A percentile compares a stretch with the other conserved stretches of the same genome.
phyloP scores from a whole-genome alignment of 1,284 basidiomycete genomes.

The Trametes sp. region DNA sequence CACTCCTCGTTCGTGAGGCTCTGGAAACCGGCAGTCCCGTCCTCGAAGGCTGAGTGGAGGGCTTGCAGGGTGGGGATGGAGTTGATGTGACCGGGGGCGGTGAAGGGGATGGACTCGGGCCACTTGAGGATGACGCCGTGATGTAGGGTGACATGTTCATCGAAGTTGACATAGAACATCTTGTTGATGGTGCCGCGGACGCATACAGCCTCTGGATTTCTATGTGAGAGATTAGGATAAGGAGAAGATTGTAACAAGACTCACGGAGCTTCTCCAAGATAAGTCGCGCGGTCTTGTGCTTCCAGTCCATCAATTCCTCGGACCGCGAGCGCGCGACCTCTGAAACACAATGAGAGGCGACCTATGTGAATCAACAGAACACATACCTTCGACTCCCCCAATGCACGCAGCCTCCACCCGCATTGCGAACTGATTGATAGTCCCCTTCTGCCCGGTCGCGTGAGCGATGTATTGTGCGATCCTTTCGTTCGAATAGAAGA shows the following conservation, averaged over 20 bases:
- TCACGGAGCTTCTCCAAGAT: not conserved
- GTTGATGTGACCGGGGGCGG: not conserved
- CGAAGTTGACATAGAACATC: slow-evolving; percentile 38
- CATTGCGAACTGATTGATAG: too few species aligned
- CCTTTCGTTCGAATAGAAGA: not conserved
- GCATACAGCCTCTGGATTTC: slow-evolving; percentile 23
- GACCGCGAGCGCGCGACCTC: too few species aligned
- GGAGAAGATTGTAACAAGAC: not conserved
- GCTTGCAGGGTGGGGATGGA: not conserved
- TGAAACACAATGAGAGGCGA: too few species aligned
- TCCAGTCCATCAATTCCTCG: not conserved
- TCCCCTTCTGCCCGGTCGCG: not conserved
- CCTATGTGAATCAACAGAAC: too few species aligned
- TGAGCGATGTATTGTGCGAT: not conserved
- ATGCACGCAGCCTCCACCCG: too few species aligned
- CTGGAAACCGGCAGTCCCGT: not conserved
- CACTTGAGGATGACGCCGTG: slow-evolving; percentile 31
- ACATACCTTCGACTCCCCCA: not conserved
- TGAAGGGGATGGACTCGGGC: not conserved
- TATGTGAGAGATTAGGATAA: not conserved
- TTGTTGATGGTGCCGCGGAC: slow-evolving; percentile 13
- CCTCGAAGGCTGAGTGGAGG: not conserved
- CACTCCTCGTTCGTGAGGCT: not conserved
- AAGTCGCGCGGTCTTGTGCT: not conserved
- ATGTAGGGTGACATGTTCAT: slow-evolving; percentile 31